phyloP scores from a whole-genome alignment of 2,329 filamentous ascomycete species.

The Hypoxylon sp. region DNA sequence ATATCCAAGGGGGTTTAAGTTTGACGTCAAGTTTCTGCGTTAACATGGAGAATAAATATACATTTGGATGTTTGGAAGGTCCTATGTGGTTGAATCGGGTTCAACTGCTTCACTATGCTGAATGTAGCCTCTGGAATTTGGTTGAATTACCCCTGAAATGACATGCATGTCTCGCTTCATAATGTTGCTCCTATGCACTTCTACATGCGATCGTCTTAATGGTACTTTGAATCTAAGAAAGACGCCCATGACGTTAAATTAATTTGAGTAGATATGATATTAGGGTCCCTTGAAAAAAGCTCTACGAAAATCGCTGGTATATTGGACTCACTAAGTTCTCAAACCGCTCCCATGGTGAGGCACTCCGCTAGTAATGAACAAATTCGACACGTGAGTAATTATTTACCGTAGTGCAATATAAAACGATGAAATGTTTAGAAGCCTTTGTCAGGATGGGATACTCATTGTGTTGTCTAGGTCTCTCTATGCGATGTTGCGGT shows the following conservation, averaged over 20 bases:
- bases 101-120: neutral
- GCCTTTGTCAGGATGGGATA: neutral
- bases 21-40: no score
- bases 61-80: neutral
- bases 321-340: no score
- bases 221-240: no score
- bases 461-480: neutral
- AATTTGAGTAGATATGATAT: no score
- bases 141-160: neutral
- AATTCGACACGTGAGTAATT: neutral
- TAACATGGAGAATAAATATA: no score
- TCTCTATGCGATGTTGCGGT: neutral
- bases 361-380: neutral
- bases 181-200: neutral
- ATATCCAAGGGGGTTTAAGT: no score
- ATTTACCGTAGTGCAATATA: neutral
- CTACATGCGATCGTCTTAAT: no score
- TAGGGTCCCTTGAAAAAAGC: no score
- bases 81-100: neutral
- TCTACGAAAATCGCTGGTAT: no score
- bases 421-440: neutral
- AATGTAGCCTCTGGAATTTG: neutral
- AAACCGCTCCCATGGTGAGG: no score
- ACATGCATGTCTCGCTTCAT: neutral
- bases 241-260: no score